Evolutionary conservation across 2,329 filamentous ascomycete genomes (phyloP).

Genomic region (Grosmannia penicillata): DNA sequence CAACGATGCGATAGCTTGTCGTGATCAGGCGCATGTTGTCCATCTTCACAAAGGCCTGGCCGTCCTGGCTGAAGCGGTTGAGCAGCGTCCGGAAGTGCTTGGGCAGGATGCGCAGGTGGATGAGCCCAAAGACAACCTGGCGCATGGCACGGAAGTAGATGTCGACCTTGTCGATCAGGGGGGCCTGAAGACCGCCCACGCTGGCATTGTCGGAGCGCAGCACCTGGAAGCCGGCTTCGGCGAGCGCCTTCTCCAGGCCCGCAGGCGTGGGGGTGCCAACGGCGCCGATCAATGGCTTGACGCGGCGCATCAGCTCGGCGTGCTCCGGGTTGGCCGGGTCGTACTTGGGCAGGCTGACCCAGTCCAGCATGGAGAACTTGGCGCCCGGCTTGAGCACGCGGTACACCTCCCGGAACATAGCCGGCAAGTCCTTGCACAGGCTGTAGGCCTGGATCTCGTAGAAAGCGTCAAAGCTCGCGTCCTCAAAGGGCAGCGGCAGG

Average conservation of each 20-base stretch:
- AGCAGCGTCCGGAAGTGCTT: slow-evolving; percentile 37
- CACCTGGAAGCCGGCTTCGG: slow-evolving; percentile 31
- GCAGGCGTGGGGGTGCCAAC: slow-evolving; percentile 36
- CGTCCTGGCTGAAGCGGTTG: slow-evolving; percentile 36
- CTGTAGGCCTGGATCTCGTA: slow-evolving; percentile 44
- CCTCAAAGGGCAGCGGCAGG: slow-evolving; percentile 33
- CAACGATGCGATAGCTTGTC: slow-evolving; percentile 37
- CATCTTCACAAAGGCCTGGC: slow-evolving; percentile 40
- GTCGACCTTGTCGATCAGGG: slow-evolving; percentile 38
- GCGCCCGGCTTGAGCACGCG: slow-evolving; percentile 35
- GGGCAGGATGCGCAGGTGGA: slow-evolving; percentile 30
- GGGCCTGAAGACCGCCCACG: slow-evolving; percentile 33
- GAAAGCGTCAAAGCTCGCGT: slow-evolving; percentile 34
- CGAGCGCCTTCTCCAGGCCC: slow-evolving; percentile 28
- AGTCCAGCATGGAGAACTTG: slow-evolving; percentile 34
- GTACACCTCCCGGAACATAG: slow-evolving; percentile 31
- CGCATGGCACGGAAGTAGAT: slow-evolving; percentile 36
- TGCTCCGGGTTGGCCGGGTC: slow-evolving; percentile 30
- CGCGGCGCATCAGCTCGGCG: slow-evolving; percentile 34
- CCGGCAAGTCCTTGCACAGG: slow-evolving; percentile 31
- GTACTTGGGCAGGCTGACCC: slow-evolving; percentile 35
- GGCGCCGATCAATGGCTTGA: slow-evolving; percentile 39
- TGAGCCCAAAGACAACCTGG: slow-evolving; percentile 30
- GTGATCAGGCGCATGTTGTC: slow-evolving; percentile 35
- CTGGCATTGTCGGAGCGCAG: slow-evolving; percentile 35